Conservation (phyloP, 768 basidiomycete genomes). For the Naganishia vishniacii region DNA sequence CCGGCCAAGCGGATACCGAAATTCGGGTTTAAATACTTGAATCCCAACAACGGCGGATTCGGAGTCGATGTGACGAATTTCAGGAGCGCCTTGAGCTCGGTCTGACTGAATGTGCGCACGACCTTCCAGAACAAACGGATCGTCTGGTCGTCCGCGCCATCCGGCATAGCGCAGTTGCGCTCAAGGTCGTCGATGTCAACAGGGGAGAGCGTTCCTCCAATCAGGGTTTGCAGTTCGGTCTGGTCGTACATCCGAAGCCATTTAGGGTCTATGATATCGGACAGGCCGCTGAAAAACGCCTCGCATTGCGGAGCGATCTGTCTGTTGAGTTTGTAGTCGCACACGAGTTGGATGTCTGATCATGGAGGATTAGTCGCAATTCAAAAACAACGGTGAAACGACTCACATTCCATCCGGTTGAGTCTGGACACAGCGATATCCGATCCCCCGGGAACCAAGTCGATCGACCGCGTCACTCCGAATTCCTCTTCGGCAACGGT, state of each 20-base stretch:
- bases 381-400: neutral
- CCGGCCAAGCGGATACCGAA: conserved; percentile 84
- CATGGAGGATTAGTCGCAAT: neutral
- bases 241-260: conserved; percentile 87
- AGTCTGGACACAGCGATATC: conserved; percentile 79
- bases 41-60: conserved; percentile 67
- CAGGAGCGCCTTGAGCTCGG: conserved; percentile 69
- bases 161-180: conserved; percentile 65
- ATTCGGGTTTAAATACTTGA: conserved; percentile 61
- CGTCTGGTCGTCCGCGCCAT: conserved; percentile 70
- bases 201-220: conserved; percentile 80
- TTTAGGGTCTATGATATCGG: conserved; percentile 83
- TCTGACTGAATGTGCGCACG: conserved; percentile 69
- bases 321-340: conserved; percentile 77
- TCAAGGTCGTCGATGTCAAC: conserved; percentile 79
- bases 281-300: conserved; percentile 78
- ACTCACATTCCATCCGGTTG: conserved; percentile 62
- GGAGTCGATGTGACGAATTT: conserved; percentile 91
- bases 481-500: conserved; percentile 84
- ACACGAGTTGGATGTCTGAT: conserved; percentile 72
- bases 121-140: conserved; percentile 83
- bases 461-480: conserved; percentile 66
- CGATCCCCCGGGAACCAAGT: conserved; percentile 75
- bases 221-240: conserved; percentile 82
- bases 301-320: conserved; percentile 72